phyloP scores from a whole-genome alignment of 1,284 basidiomycete species.

The Cryptococcus wingfieldii region DNA sequence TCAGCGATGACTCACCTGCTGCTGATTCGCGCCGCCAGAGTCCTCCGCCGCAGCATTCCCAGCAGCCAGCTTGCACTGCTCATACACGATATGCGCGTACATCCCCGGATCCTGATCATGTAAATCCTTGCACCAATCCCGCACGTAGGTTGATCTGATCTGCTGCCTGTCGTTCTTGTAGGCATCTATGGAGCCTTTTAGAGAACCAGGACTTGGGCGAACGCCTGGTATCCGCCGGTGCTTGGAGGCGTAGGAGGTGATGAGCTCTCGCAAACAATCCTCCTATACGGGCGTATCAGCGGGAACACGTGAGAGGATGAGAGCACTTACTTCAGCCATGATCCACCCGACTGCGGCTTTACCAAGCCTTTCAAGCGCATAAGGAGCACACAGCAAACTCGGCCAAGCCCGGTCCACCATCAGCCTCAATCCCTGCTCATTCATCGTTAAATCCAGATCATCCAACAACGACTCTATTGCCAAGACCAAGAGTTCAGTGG shows the following conservation, averaged over 20 bases:
- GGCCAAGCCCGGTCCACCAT: conserved; percentile 66
- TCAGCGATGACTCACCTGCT: conserved; percentile 7
- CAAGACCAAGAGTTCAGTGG: conserved; percentile 66
- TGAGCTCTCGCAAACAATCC: conserved; percentile 29
- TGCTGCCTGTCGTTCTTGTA: conserved; percentile 60
- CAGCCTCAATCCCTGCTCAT: conserved; percentile 66
- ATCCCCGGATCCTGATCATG: conserved; percentile 57
- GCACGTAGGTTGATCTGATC: conserved; percentile 58
- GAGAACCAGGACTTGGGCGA: conserved; percentile 50
- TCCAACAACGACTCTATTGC: conserved; percentile 66
- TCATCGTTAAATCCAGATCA: conserved; percentile 65
- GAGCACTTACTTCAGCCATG: conserved; percentile 55
- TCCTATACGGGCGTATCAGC: conserved; percentile 28
- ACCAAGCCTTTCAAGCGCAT: conserved; percentile 52
- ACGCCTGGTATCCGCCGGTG: conserved; percentile 59
- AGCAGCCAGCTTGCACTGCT: conserved; percentile 21
- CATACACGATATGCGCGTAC: conserved; percentile 47
- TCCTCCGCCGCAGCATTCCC: conserved; percentile 10
- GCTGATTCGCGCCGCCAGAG: conserved; percentile 1
- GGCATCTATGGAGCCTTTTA: conserved; percentile 32
- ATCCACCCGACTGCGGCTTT: conserved; percentile 52
- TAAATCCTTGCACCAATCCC: conserved; percentile 61
- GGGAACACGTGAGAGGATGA: not conserved
- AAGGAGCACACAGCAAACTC: conserved; percentile 63
- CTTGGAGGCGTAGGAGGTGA: conserved; percentile 35